These are phyloP conservation scores for Kwoniella dejecticola DNA, from an alignment of 768 basidiomycete species.

Conservation along the genomic window DNA sequence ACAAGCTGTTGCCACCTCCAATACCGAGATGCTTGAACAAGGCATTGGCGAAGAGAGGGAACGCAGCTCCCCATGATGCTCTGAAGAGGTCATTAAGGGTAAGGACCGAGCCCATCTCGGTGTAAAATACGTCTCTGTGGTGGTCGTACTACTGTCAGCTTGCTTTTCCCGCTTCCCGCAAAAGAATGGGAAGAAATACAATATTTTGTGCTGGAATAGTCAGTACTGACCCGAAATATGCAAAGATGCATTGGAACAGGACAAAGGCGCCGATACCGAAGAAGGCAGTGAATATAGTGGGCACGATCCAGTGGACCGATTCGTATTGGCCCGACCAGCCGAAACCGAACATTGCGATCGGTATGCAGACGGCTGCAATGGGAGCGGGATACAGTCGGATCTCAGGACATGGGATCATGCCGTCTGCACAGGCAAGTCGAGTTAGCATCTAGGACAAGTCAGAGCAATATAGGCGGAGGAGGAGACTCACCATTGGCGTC, in stretches of 20 bases:
- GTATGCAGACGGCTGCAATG: constrained; percentile 23
- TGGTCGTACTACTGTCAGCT: not conserved
- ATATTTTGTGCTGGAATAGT: too few relatives aligned
- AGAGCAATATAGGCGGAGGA: not conserved
- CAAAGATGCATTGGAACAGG: constrained; percentile 18
- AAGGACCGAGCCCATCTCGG: constrained; percentile 20
- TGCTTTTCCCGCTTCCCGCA: too few relatives aligned
- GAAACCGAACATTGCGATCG: constrained; percentile 27
- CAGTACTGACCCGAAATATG: constrained; percentile 21
- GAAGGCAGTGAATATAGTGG: constrained; percentile 18
- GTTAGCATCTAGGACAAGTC: not conserved
- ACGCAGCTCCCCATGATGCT: constrained; percentile 23
- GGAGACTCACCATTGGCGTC: constrained; percentile 14
- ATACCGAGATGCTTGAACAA: constrained; percentile 24
- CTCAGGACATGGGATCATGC: constrained; percentile 24
- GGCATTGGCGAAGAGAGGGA: constrained; percentile 25
- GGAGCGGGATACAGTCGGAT: constrained; percentile 14
- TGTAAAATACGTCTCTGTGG: constrained; percentile 17
- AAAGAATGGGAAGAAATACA: not conserved
- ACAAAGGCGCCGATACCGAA: constrained; percentile 23
- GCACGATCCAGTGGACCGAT: constrained; percentile 23
- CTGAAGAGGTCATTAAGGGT: constrained; percentile 27
- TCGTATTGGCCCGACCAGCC: constrained; percentile 24
- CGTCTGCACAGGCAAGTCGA: constrained; percentile 6
- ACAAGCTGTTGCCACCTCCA: constrained; percentile 17